Conservation (phyloP, 2,329 filamentous ascomycete genomes). For the Cordyceps javanica region DNA sequence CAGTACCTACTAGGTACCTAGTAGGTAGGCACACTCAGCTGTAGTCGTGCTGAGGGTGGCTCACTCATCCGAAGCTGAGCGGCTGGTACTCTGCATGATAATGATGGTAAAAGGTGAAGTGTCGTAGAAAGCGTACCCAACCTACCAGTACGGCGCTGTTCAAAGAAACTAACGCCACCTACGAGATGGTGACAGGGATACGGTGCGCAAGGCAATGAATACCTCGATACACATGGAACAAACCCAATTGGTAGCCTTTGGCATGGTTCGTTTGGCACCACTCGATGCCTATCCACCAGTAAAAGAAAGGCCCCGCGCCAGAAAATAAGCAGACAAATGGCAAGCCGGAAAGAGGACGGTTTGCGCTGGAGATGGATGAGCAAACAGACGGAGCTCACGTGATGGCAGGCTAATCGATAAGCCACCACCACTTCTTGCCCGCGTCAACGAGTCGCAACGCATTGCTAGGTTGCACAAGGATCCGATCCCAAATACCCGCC, state of each 20-base stretch:
- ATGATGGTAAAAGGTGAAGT: neutral
- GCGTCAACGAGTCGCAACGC: neutral
- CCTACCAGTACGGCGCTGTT: neutral
- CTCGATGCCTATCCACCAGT: neutral
- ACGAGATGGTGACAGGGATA: neutral
- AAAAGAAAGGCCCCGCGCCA: neutral
- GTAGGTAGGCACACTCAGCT: neutral
- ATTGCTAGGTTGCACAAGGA: neutral
- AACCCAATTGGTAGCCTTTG: neutral
- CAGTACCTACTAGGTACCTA: no score
- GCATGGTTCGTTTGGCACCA: neutral
- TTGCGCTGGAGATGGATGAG: neutral
- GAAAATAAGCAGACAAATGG: neutral
- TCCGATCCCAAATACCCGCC: neutral
- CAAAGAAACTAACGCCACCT: neutral
- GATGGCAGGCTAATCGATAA: slow-evolving; percentile 4
- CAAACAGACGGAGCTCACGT: neutral
- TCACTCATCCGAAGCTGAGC: neutral
- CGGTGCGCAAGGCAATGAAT: neutral
- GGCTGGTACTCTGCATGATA: no score
- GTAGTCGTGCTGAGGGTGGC: neutral
- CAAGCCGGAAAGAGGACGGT: neutral
- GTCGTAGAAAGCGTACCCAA: neutral
- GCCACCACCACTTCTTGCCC: neutral
- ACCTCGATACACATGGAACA: no score